These are phyloP conservation scores for Kazachstania bromeliacearum DNA, from an alignment of 805 yeast genomes.

Conservation along the genomic window DNA sequence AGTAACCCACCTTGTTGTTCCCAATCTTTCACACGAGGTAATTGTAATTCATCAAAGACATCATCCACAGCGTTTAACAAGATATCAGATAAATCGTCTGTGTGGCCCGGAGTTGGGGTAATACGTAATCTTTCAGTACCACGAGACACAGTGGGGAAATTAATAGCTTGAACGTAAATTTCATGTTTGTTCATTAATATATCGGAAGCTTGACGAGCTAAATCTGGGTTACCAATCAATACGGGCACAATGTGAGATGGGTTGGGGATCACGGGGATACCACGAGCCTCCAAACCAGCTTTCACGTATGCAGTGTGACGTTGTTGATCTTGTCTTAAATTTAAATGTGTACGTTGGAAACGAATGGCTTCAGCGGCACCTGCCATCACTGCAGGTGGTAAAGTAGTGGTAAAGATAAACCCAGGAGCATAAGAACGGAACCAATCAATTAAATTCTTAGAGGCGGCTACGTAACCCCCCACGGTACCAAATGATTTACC, in stretches of 20 bases:
- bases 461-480: slow-evolving; percentile 96
- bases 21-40: slow-evolving; percentile 75
- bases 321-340: slow-evolving; percentile 79
- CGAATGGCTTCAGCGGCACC: slow-evolving; percentile 85
- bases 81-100: slow-evolving; percentile 61
- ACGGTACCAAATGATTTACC: slow-evolving; percentile 97
- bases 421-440: slow-evolving; percentile 95
- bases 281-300: slow-evolving; percentile 51
- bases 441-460: slow-evolving; percentile 80
- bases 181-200: slow-evolving; percentile 70
- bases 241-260: slow-evolving; percentile 97
- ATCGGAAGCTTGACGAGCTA: slow-evolving; percentile 88
- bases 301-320: slow-evolving; percentile 79
- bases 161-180: slow-evolving; percentile 95
- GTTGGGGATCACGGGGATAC: slow-evolving; percentile 93
- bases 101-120: slow-evolving; percentile 98
- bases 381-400: slow-evolving; percentile 98
- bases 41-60: slow-evolving; percentile 64
- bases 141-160: slow-evolving; percentile 94
- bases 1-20: slow-evolving; percentile 75
- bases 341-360: slow-evolving; percentile 66
- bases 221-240: slow-evolving; percentile 86
- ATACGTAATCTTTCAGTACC: slow-evolving; percentile 94
- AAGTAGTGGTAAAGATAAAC: slow-evolving; percentile 89
- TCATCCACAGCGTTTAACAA: slow-evolving; percentile 71